These are phyloP conservation scores for Mangifera indica DNA, from an alignment of 345 rosid genomes.

Conservation along the genomic window DNA sequence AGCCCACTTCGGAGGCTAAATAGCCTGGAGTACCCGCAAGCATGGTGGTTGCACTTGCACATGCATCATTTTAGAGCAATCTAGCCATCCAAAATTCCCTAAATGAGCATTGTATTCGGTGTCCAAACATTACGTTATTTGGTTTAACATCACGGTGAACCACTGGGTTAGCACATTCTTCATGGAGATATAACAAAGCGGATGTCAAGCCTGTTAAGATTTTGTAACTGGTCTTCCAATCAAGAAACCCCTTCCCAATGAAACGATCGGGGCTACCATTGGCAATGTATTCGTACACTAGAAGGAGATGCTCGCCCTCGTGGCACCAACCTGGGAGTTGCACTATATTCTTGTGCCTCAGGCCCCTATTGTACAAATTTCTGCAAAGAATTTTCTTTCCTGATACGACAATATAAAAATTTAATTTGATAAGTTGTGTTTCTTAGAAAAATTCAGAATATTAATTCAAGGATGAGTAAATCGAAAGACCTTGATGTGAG, in stretches of 20 bases:
- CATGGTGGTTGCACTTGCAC: conserved; percentile 39
- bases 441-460: too few species aligned
- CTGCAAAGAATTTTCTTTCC: conserved; percentile 42
- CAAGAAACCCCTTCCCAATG: conserved; percentile 31
- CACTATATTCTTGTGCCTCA: conserved; percentile 47
- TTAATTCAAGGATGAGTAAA: conserved; percentile 8
- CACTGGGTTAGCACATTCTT: conserved; percentile 38
- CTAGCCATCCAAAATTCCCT: conserved; percentile 43
- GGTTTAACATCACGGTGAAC: conserved; percentile 48
- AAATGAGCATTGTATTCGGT: conserved; percentile 33
- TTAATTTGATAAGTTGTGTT: too few species aligned
- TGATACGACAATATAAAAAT: neutral
- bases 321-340: conserved; percentile 52
- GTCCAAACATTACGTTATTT: conserved; percentile 41
- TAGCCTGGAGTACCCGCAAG: conserved; percentile 46
- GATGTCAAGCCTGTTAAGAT: conserved; percentile 41
- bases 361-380: conserved; percentile 44
- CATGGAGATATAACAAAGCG: conserved; percentile 43
- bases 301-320: conserved; percentile 34
- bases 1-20: conserved; percentile 35
- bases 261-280: conserved; percentile 48
- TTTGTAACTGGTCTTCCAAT: conserved; percentile 33
- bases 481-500: conserved; percentile 31
- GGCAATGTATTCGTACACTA: conserved; percentile 46
- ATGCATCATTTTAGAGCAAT: conserved; percentile 26